Evolutionary conservation across 1,284 basidiomycete species (phyloP), one percentile per base, ranked within the genome.

Genomic region (Austroboletus novae-zelandiae): DNA sequence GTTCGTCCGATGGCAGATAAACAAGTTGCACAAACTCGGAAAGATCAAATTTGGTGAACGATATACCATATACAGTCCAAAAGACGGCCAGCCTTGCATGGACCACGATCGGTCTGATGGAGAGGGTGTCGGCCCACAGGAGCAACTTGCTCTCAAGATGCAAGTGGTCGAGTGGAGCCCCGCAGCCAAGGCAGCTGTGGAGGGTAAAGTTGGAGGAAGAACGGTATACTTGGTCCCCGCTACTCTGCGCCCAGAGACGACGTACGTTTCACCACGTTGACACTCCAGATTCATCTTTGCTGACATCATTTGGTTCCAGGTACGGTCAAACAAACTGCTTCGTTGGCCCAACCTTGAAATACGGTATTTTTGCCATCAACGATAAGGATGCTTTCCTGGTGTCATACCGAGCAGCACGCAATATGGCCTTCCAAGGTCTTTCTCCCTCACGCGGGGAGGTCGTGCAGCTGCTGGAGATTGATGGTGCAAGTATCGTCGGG

Each of bases 81-180:
- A 98, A 71, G 97, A 99, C 64, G 94, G 94, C 9, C 97, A 99
- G 69, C 96, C 97, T 1, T 99, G 97, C 69, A 99, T 99, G 97
- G 97, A 99, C 74, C 97, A 99, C 75, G 97, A 99, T 70, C 91
- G 97, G 56, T 83, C 86, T 50, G 93, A 94, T 57, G 97, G 97
- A 43, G 97, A 99, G 72, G 95, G 90, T 47, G 76, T 97, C 51
- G 93, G 93, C 15, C 96, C 97, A 8, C 94, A 97, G 66, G 96
- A 99, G 69, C 99, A 99, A 74, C 94, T 96, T 14, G 91, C 80
- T 17, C 75, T 99, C 68, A 98, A 98, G 78, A 94, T 98, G 91
- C 84, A 92, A 70, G 92, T 98, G 4, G 74, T 88, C 14, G 78
- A 91, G 57, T 97, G 91, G 89, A 82, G 82, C 51, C 71, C 74